These are phyloP conservation scores for Solanum gandarillasii DNA, from an alignment of 257 asterid species.

Conservation along the genomic window DNA sequence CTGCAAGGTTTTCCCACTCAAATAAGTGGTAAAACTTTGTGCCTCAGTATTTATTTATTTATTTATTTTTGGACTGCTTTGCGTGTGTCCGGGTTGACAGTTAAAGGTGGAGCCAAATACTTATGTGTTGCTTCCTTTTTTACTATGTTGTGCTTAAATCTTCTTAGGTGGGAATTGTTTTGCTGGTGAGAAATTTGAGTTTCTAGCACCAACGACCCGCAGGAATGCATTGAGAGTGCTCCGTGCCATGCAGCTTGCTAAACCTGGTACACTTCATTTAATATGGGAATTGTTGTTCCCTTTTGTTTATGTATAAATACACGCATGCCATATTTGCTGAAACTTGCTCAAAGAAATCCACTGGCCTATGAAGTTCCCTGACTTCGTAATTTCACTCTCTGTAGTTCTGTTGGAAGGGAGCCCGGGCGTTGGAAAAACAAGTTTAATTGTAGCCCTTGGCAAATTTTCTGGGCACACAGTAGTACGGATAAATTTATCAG, in stretches of 20 bases:
- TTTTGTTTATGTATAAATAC: background rate
- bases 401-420: constrained; percentile 94
- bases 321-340: background rate
- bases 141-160: background rate
- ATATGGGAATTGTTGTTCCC: background rate
- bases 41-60: background rate
- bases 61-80: background rate
- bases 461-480: constrained; percentile 84
- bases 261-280: constrained; percentile 58
- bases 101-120: background rate
- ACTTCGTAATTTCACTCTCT: constrained; percentile 17
- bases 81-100: background rate
- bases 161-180: constrained; percentile 40
- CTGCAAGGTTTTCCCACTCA: background rate
- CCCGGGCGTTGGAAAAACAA: constrained; percentile 98
- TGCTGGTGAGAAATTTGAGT: constrained; percentile 51
- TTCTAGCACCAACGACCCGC: constrained; percentile 82
- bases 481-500: constrained; percentile 91
- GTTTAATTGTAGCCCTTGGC: constrained; percentile 83
- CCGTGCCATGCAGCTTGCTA: constrained; percentile 96
- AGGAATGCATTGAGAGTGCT: constrained; percentile 81
- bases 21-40: background rate
- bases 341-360: background rate
- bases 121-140: background rate
- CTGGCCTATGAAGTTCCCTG: constrained; percentile 9